A percentile compares a stretch with the other conserved stretches of the same genome.
Evolutionary conservation across 495 filamentous ascomycete species (phyloP).

Genomic region (Daldinia bambusicola): DNA sequence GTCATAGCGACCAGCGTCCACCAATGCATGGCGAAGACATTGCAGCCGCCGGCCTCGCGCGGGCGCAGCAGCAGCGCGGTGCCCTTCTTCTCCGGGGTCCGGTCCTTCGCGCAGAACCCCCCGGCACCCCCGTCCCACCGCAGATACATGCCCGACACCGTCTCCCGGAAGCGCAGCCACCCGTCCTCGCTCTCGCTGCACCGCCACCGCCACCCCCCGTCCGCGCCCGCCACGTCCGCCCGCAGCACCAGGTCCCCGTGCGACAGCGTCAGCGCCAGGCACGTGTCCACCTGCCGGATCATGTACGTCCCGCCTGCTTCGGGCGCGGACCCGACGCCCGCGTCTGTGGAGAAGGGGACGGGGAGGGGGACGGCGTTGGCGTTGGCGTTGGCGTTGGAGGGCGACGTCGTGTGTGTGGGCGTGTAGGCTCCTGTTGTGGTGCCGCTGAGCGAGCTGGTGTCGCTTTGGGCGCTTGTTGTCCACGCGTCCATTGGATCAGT

Average conservation of each 20-base stretch:
- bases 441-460: conserved; percentile 1
- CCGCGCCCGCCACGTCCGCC: neutral
- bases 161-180: conserved; percentile 8
- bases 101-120: neutral
- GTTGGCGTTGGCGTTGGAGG: neutral
- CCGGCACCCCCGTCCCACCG: neutral
- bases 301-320: conserved; percentile 12
- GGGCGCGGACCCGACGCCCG: conserved; percentile 10
- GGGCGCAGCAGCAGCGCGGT: conserved; percentile 3
- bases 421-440: neutral
- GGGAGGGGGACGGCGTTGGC: neutral
- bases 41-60: conserved; percentile 1
- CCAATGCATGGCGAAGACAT: neutral
- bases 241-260: neutral
- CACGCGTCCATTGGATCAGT: neutral
- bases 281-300: conserved; percentile 6
- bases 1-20: neutral
- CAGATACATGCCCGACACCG: conserved; percentile 8
- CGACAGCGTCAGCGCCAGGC: neutral
- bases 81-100: neutral
- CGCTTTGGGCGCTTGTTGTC: neutral
- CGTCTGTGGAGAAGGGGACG: neutral
- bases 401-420: neutral
- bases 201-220: conserved; percentile 20
- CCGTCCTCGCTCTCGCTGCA: conserved; percentile 13